Percentiles rank a stretch among this genome's conserved stretches.
phyloP scores from a whole-genome alignment of 345 rosid genomes.

The Diplotaxis tenuifolia region DNA sequence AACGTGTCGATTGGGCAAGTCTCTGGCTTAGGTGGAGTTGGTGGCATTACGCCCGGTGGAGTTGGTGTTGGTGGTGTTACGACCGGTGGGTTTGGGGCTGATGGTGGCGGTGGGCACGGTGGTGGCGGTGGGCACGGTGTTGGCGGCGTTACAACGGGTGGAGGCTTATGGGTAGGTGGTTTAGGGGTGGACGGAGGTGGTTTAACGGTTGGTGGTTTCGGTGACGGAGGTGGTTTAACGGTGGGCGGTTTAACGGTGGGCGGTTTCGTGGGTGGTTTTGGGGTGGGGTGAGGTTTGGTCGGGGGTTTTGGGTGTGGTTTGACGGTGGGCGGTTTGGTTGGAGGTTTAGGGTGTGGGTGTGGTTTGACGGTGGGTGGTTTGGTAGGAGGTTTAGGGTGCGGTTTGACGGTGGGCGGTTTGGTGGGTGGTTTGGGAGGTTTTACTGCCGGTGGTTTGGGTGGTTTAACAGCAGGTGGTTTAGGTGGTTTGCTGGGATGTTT shows the following conservation, averaged over 20 bases:
- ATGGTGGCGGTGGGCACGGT: not conserved
- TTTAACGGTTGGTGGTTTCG: slow-evolving; percentile 31
- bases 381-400: no score
- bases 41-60: not conserved
- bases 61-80: not conserved
- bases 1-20: not conserved
- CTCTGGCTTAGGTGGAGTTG: not conserved
- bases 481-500: slow-evolving; percentile 35
- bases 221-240: slow-evolving; percentile 39
- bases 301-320: slow-evolving; percentile 31
- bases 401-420: slow-evolving; percentile 22
- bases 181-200: slow-evolving; percentile 28
- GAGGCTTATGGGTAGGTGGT: not conserved
- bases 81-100: not conserved
- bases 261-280: slow-evolving; percentile 32
- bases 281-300: not conserved
- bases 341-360: slow-evolving; percentile 33
- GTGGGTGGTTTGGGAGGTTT: no score
- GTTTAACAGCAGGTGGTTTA: slow-evolving; percentile 30
- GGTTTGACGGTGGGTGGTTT: slow-evolving; percentile 15
- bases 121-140: not conserved
- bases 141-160: not conserved
- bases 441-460: slow-evolving; percentile 28
- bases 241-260: slow-evolving; percentile 29
- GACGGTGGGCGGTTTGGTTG: slow-evolving; percentile 3